Percentiles rank a stretch among this genome's conserved stretches.
Evolutionary conservation across 768 basidiomycete genomes (phyloP).

Genomic region (Boletus rubescentipes): DNA sequence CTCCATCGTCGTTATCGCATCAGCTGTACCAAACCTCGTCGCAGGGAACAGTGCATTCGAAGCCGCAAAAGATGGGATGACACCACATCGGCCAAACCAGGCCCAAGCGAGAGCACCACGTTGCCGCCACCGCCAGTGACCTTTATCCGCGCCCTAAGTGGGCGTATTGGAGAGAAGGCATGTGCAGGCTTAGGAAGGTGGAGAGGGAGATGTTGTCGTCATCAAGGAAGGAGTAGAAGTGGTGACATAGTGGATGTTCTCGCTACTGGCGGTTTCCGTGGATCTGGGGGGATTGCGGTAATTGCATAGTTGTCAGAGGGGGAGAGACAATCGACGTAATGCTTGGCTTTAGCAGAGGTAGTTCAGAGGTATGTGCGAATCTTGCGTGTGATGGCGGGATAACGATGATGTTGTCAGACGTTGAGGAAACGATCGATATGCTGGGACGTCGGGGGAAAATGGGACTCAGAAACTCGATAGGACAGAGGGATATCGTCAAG

Average conservation of each 20-base stretch:
- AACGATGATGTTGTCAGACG: neutral
- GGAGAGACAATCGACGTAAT: neutral
- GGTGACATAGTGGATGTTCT: neutral
- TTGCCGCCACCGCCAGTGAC: conserved; percentile 7
- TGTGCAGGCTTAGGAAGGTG: neutral
- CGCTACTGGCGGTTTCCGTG: neutral
- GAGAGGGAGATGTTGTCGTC: neutral
- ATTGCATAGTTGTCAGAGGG: neutral
- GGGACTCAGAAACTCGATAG: neutral
- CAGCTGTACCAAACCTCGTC: conserved; percentile 1
- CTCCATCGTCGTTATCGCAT: neutral
- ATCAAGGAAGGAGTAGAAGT: neutral
- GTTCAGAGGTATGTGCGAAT: neutral
- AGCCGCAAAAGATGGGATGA: neutral
- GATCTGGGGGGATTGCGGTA: neutral
- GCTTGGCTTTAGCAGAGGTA: neutral
- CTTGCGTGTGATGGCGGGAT: conserved; percentile 1
- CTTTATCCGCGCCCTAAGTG: conserved; percentile 16
- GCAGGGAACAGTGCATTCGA: neutral
- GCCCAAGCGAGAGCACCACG: neutral
- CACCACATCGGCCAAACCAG: neutral
- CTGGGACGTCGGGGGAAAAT: neutral
- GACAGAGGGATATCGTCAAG: neutral
- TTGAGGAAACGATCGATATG: neutral
- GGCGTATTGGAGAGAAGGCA: conserved; percentile 19